These are phyloP conservation scores for Novakomyces olei DNA, from an alignment of 805 yeast genomes.

Conservation along the genomic window DNA sequence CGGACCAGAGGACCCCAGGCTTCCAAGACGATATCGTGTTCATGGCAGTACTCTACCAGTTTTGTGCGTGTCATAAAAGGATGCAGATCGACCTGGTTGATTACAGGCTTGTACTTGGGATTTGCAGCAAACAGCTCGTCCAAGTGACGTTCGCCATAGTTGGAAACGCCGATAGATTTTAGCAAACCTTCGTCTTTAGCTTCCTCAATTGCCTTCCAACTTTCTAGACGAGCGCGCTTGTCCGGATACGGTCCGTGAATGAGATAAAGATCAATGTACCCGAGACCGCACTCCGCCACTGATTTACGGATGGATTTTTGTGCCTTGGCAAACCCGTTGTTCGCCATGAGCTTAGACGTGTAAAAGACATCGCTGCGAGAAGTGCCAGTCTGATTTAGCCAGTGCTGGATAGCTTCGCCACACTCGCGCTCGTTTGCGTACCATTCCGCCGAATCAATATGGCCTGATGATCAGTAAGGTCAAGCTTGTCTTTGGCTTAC, in stretches of 20 bases:
- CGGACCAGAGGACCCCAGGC: slow-evolving; percentile 64
- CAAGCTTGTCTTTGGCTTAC: too few relatives aligned
- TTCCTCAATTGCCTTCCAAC: slow-evolving; percentile 59
- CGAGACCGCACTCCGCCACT: slow-evolving; percentile 23
- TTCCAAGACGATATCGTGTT: slow-evolving; percentile 36
- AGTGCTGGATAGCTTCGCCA: slow-evolving; percentile 29
- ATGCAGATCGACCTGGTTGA: slow-evolving; percentile 64
- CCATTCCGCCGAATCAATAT: slow-evolving; percentile 46
- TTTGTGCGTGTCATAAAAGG: slow-evolving; percentile 59
- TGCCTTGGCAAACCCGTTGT: slow-evolving; percentile 32
- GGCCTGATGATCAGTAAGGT: too few relatives aligned
- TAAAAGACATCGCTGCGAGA: slow-evolving; percentile 18
- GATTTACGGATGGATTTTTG: slow-evolving; percentile 37
- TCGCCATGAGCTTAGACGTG: slow-evolving; percentile 14
- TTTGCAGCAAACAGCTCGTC: slow-evolving; percentile 22
- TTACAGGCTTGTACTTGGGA: slow-evolving; percentile 35
- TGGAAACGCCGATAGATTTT: slow-evolving; percentile 53
- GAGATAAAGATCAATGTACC: slow-evolving; percentile 43
- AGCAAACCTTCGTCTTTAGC: slow-evolving; percentile 35
- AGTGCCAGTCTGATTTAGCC: slow-evolving; percentile 21
- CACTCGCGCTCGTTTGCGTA: slow-evolving; percentile 48
- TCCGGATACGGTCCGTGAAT: slow-evolving; percentile 31
- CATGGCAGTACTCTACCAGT: slow-evolving; percentile 36
- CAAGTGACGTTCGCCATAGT: slow-evolving; percentile 40
- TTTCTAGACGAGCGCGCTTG: slow-evolving; percentile 31